Conservation (phyloP, 257 asterid genomes). For the Linaria vulgaris region DNA sequence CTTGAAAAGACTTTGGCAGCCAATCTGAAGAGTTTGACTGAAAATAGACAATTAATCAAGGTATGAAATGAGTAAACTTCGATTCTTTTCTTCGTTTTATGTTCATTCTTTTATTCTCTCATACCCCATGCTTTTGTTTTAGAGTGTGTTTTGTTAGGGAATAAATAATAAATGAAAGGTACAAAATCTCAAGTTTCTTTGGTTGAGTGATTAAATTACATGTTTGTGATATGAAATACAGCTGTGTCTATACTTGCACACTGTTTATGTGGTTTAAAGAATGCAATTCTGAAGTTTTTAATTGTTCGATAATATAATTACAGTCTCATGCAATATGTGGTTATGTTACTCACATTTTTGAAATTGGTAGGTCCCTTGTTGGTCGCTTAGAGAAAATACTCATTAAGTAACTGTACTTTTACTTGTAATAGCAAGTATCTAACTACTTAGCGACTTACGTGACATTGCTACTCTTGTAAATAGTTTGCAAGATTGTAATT, state of each 20-base stretch:
- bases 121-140: neutral
- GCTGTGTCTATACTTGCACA: neutral
- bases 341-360: too few species aligned
- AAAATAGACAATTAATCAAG: conserved; percentile 69
- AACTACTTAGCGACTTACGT: too few species aligned
- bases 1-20: conserved; percentile 58
- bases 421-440: too few species aligned
- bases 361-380: neutral
- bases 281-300: too few species aligned
- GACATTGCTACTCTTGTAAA: too few species aligned
- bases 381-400: too few species aligned
- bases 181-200: conserved; percentile 6
- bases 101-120: neutral
- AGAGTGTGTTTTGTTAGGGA: neutral
- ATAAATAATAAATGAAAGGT: neutral
- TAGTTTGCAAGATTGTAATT: too few species aligned
- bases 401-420: too few species aligned
- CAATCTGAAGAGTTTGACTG: conserved; percentile 73
- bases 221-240: neutral
- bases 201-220: neutral
- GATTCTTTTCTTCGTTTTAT: neutral
- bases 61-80: conserved; percentile 36
- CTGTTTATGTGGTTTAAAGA: too few species aligned
- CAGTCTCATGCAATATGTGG: too few species aligned
- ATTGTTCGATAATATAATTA: too few species aligned